A percentile compares a stretch with the other conserved stretches of the same genome.
phyloP scores from a whole-genome alignment of 495 filamentous ascomycete genomes.

The Aspergillus bridgeri region DNA sequence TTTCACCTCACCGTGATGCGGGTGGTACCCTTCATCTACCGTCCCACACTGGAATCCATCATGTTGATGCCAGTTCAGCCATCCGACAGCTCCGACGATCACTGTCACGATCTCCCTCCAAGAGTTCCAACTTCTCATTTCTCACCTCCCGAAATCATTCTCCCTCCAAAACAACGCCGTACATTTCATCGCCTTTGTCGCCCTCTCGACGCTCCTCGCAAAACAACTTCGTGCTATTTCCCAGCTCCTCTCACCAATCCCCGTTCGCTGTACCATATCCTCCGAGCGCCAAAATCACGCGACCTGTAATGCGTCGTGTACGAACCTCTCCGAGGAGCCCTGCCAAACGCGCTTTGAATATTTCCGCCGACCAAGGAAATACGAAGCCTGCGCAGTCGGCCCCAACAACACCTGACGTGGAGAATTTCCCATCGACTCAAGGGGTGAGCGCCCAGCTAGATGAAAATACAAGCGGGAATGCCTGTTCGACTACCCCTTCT shows the following conservation, averaged over 20 bases:
- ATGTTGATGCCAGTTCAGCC: conserved; percentile 72
- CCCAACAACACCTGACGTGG: conserved; percentile 47
- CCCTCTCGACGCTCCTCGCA: conserved; percentile 45
- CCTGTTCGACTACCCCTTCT: conserved; percentile 41
- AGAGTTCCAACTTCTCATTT: conserved; percentile 63
- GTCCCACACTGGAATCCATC: conserved; percentile 76
- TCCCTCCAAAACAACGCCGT: conserved; percentile 44
- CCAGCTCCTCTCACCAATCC: conserved; percentile 44
- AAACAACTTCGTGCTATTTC: conserved; percentile 47
- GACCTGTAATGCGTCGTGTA: conserved; percentile 50
- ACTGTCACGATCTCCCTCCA: conserved; percentile 82
- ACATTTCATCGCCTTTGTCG: conserved; percentile 51
- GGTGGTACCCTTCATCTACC: conserved; percentile 78
- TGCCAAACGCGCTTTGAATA: conserved; percentile 66
- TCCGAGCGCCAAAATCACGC: conserved; percentile 46
- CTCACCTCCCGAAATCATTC: conserved; percentile 54
- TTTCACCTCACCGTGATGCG: conserved; percentile 56
- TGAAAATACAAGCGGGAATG: conserved; percentile 40
- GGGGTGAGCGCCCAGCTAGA: conserved; percentile 36
- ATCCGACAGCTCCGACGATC: conserved; percentile 78
- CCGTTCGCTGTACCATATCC: conserved; percentile 53
- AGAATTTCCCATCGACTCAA: conserved; percentile 46
- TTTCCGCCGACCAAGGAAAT: conserved; percentile 70
- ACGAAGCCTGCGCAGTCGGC: conserved; percentile 42
- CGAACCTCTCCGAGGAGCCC: conserved; percentile 71